phyloP scores from a whole-genome alignment of 2,329 filamentous ascomycete species.

The Pseudohalonectria lignicola region DNA sequence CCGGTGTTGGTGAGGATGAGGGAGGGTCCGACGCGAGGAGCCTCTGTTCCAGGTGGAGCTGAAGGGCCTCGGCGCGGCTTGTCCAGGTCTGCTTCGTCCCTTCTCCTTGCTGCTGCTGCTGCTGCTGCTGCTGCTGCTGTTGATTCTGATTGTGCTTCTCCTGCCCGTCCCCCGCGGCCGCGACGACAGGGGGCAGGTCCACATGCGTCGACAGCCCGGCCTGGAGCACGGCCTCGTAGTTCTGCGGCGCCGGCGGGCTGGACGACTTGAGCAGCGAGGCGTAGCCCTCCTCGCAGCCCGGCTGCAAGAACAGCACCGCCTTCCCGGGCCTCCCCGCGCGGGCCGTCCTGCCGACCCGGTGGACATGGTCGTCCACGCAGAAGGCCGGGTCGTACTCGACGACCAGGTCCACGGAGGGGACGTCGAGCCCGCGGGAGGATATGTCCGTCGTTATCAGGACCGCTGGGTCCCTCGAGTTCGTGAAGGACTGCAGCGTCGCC shows the following conservation, averaged over 20 bases:
- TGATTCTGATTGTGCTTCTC: constrained; percentile 34
- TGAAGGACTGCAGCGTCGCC: constrained; percentile 72
- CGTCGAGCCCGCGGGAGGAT: constrained; percentile 86
- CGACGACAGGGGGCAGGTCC: constrained; percentile 42
- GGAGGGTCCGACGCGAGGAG: constrained; percentile 28
- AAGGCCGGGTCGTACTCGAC: constrained; percentile 96
- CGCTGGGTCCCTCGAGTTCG: constrained; percentile 59
- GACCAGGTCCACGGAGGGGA: constrained; percentile 89
- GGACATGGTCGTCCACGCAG: constrained; percentile 83
- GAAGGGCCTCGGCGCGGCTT: constrained; percentile 40
- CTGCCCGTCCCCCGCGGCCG: constrained; percentile 56
- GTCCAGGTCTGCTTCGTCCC: constrained; percentile 26
- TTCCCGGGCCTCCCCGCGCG: constrained; percentile 83
- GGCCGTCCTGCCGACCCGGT: constrained; percentile 89
- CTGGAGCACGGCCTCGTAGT: constrained; percentile 47
- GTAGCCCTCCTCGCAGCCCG: constrained; percentile 87
- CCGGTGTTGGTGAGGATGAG: constrained; percentile 4
- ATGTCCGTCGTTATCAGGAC: constrained; percentile 93
- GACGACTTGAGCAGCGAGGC: constrained; percentile 55
- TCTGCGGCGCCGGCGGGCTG: constrained; percentile 34
- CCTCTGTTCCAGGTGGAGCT: constrained; percentile 49
- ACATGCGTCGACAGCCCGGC: constrained; percentile 53
- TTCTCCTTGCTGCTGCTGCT: background rate
- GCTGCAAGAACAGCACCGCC: constrained; percentile 80
- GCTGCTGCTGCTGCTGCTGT: constrained; percentile 14